Conservation (phyloP, 805 yeast species). For the Candida tammaniensis region DNA sequence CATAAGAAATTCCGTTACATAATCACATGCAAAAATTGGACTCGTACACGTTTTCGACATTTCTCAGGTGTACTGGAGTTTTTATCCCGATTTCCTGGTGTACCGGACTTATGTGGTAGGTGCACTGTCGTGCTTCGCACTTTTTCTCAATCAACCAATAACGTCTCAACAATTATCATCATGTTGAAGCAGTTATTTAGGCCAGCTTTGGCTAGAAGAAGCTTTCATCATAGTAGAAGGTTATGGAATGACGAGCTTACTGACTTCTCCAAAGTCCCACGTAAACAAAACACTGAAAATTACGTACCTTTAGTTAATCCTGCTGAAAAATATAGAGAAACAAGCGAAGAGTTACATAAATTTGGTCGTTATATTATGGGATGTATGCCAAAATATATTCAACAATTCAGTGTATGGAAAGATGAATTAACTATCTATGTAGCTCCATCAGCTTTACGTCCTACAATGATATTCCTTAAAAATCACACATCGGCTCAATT, state of each 20-base stretch:
- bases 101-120: no score
- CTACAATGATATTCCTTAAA: conserved; percentile 66
- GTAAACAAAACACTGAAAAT: conserved; percentile 29
- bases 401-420: conserved; percentile 86
- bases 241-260: conserved; percentile 35
- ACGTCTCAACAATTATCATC: no score
- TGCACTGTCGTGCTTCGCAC: no score
- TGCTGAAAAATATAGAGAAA: conserved; percentile 67
- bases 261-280: conserved; percentile 36
- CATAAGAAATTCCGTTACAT: no score
- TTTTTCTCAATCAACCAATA: no score
- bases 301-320: conserved; percentile 66
- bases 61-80: no score
- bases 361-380: conserved; percentile 79
- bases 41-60: no score
- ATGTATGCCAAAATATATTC: conserved; percentile 76
- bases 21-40: no score
- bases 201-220: no score
- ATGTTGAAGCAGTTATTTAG: no score
- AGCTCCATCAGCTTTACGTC: conserved; percentile 72
- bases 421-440: conserved; percentile 77
- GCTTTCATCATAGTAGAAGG: no score
- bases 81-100: no score
- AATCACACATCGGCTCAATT: conserved; percentile 81
- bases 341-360: conserved; percentile 69